These are phyloP conservation scores for Ophiostoma sp. DNA, from an alignment of 2,329 filamentous ascomycete species.

Conservation along the genomic window DNA sequence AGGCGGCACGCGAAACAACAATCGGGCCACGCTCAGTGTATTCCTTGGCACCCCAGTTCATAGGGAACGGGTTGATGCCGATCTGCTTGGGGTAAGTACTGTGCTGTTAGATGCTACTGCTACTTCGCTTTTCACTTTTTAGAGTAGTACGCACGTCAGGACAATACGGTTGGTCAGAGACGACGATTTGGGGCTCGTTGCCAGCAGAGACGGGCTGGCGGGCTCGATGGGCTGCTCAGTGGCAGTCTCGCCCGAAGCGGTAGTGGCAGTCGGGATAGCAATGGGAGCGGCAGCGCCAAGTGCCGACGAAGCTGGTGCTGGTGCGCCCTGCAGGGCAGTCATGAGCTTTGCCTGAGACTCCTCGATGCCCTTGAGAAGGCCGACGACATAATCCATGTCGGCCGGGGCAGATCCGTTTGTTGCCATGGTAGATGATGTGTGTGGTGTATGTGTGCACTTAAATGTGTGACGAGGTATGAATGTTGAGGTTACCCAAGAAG, in stretches of 20 bases:
- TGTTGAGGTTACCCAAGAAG: not conserved
- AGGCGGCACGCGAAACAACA: conserved; percentile 70
- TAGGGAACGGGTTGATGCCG: conserved; percentile 82
- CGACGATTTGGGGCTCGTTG: conserved; percentile 36
- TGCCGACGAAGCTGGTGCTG: not conserved
- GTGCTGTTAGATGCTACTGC: not conserved
- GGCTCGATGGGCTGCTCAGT: conserved; percentile 27
- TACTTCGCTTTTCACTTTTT: no score
- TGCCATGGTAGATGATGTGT: conserved; percentile 26
- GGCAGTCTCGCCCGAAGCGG: conserved; percentile 28
- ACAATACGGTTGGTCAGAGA: conserved; percentile 51
- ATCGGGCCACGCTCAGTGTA: conserved; percentile 75
- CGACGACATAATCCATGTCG: conserved; percentile 35
- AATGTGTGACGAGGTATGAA: not conserved
- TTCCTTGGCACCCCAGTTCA: conserved; percentile 82
- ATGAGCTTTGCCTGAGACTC: conserved; percentile 40
- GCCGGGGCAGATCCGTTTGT: conserved; percentile 19
- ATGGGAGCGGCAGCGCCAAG: conserved; percentile 9
- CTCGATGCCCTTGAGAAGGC: conserved; percentile 37
- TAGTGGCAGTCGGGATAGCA: not conserved
- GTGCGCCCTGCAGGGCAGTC: conserved; percentile 36
- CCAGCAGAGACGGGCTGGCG: conserved; percentile 26
- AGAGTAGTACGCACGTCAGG: conserved; percentile 43
- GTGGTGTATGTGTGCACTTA: not conserved
- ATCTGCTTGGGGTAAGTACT: conserved; percentile 89